These are phyloP conservation scores for Lipomyces orientalis DNA, from an alignment of 805 yeast species.

Conservation along the genomic window DNA sequence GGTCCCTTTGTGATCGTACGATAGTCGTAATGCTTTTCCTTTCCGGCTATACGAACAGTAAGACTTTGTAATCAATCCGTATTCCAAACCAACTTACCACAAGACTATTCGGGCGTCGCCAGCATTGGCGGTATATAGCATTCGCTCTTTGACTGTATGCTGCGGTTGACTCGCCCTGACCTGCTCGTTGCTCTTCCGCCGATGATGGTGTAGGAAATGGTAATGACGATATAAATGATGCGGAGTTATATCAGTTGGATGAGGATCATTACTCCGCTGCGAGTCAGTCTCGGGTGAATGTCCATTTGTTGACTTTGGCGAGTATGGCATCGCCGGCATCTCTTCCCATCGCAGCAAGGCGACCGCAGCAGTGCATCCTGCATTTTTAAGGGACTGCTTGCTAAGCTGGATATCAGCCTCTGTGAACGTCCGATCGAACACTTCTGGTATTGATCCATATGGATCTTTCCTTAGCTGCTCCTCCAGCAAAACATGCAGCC, in stretches of 20 bases:
- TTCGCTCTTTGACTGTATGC: conserved; percentile 50
- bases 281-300: conserved; percentile 2
- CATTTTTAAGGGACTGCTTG: conserved; percentile 65
- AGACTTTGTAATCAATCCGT: background rate
- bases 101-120: conserved; percentile 90
- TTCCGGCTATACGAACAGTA: conserved; percentile 49
- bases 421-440: conserved; percentile 70
- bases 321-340: conserved; percentile 7
- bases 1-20: conserved; percentile 93
- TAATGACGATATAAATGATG: conserved; percentile 27
- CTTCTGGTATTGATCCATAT: conserved; percentile 61
- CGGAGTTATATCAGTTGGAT: background rate
- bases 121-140: conserved; percentile 91
- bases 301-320: background rate
- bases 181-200: background rate
- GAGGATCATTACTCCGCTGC: background rate
- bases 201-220: conserved; percentile 28
- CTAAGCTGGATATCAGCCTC: conserved; percentile 75
- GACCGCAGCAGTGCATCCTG: conserved; percentile 96
- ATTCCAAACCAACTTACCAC: conserved; percentile 42
- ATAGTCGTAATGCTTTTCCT: conserved; percentile 76
- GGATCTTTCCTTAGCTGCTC: conserved; percentile 42
- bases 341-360: conserved; percentile 86
- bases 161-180: background rate
- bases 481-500: conserved; percentile 68